Evolutionary conservation across 2,329 filamentous ascomycete genomes (phyloP), one percentile per base, ranked within the genome.

Genomic region (Sclerotinia borealis): DNA sequence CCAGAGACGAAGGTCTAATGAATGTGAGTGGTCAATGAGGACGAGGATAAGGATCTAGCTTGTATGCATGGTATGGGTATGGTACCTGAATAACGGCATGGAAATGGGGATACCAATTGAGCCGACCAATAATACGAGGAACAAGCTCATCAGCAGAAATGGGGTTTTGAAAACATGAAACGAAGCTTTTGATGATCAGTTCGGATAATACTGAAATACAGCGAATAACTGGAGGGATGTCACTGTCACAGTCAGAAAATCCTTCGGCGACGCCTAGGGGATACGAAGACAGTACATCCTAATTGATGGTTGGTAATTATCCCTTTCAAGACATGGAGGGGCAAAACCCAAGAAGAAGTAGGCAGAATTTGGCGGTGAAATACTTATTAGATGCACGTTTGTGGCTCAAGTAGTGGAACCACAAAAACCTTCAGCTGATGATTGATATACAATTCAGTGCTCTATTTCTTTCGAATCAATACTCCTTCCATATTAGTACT

Each of bases 301-400:
- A n/a, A n/a, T 43, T n/a, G 19, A 19, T 43, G 39, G 39, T 43
- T n/a, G 19, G 19, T 43, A n/a, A n/a, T n/a, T n/a, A n/a, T n/a
- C n/a, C n/a, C n/a, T n/a, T n/a, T n/a, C n/a, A n/a, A n/a, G n/a
- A n/a, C n/a, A n/a, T n/a, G 19, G 48, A 51, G 48, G 48, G 48
- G 48, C 48, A 51, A 34, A 22, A 29, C n/a, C n/a, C n/a, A n/a
- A n/a, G n/a, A n/a, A n/a, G n/a, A n/a, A n/a, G n/a, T n/a, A n/a
- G n/a, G n/a, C n/a, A n/a, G n/a, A n/a, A n/a, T n/a, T n/a, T n/a
- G n/a, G n/a, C n/a, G n/a, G n/a, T n/a, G n/a, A n/a, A n/a, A n/a
- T n/a, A n/a, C n/a, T n/a, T n/a, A 55, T 41, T 36, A 55, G n/a
- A 56, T 22, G 52, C 52, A 56, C 52, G 37, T 56, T 56, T 45